Evolutionary conservation across 805 yeast genomes (phyloP).

Genomic region (Millerago galiae): DNA sequence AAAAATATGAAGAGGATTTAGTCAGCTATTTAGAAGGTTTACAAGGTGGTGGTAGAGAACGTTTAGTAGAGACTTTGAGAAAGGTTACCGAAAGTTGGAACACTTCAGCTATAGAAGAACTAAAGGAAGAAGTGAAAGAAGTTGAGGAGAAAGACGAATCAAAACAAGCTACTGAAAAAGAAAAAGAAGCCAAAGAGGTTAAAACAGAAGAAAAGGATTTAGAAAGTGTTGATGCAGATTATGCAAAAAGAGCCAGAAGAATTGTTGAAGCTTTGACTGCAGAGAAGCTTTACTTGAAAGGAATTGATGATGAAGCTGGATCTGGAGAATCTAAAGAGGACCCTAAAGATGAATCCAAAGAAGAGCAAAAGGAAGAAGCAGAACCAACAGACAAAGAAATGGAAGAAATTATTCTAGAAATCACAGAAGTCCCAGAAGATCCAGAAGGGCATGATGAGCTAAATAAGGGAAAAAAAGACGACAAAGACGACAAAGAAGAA

Average conservation of each 20-base stretch:
- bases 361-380: slow-evolving; percentile 4
- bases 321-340: not conserved
- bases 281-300: slow-evolving; percentile 12
- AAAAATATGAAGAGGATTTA: slow-evolving; percentile 45
- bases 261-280: slow-evolving; percentile 17
- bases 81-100: slow-evolving; percentile 53
- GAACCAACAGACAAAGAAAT: no score
- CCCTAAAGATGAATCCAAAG: not conserved
- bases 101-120: slow-evolving; percentile 20
- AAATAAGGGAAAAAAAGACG: no score
- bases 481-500: no score
- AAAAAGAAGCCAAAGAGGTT: slow-evolving; percentile 1
- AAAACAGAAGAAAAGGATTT: slow-evolving; percentile 7
- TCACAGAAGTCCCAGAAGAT: no score
- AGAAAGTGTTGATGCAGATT: slow-evolving; percentile 24
- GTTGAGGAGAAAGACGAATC: not conserved
- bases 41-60: slow-evolving; percentile 62
- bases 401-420: no score
- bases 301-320: slow-evolving; percentile 15
- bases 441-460: no score
- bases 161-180: not conserved
- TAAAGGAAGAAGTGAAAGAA: slow-evolving; percentile 8
- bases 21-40: slow-evolving; percentile 49
- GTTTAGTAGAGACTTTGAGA: slow-evolving; percentile 46
- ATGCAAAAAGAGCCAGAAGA: slow-evolving; percentile 22